Conservation (phyloP, 1,139 yeast genomes). For the Saccharomyces uvarum region DNA sequence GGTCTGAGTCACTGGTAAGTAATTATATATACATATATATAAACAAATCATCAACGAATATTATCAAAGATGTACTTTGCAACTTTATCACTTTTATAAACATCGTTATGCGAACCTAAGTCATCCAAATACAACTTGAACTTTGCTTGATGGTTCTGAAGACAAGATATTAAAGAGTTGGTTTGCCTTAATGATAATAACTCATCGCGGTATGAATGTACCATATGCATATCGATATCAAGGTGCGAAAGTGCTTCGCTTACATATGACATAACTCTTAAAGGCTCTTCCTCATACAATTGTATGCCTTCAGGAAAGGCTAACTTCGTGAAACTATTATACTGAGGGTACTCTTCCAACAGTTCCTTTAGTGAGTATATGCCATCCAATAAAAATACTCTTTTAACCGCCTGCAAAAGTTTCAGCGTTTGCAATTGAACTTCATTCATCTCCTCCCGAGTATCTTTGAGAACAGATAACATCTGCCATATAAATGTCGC, state of each 20-base stretch:
- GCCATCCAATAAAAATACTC: conserved; percentile 39
- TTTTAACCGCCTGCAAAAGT: conserved; percentile 10
- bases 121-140: conserved; percentile 15
- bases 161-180: conserved; percentile 15
- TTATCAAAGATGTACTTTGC: conserved; percentile 22
- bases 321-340: conserved; percentile 36
- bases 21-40: background rate
- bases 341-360: conserved; percentile 40
- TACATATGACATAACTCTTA: background rate
- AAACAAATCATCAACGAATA: conserved; percentile 54
- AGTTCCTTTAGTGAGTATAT: conserved; percentile 38
- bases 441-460: conserved; percentile 3
- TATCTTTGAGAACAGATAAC: conserved; percentile 3
- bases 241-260: background rate
- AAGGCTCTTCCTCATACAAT: conserved; percentile 10
- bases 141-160: conserved; percentile 13
- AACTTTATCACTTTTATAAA: conserved; percentile 18
- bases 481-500: conserved; percentile 62
- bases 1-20: conserved; percentile 32
- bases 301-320: conserved; percentile 32
- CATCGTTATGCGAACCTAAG: conserved; percentile 31
- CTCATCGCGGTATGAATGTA: conserved; percentile 32
- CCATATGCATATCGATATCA: conserved; percentile 13
- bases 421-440: background rate
- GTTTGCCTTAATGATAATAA: conserved; percentile 26